These are phyloP conservation scores for Aegilops sharonensis DNA, from an alignment of 176 grass and related monocot species.

Conservation along the genomic window DNA sequence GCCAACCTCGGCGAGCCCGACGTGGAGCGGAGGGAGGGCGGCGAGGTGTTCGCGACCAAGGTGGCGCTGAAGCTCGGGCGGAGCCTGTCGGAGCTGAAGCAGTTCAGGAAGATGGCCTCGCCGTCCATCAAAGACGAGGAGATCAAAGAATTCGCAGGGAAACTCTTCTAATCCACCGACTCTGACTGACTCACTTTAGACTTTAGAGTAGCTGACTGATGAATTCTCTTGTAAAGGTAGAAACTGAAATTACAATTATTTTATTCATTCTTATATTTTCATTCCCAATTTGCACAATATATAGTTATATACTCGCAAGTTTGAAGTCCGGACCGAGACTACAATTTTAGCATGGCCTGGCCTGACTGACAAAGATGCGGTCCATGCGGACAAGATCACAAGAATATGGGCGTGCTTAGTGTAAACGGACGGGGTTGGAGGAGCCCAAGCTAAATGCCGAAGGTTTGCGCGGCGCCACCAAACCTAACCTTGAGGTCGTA, in stretches of 20 bases:
- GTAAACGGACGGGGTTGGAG: too few relatives aligned
- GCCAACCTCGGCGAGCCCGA: slow-evolving; percentile 18
- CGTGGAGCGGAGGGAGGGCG: slow-evolving; percentile 43
- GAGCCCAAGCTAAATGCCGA: background rate
- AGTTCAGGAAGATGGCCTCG: slow-evolving; percentile 40
- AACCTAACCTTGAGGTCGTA: background rate
- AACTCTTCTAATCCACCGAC: background rate
- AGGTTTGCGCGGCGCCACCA: background rate
- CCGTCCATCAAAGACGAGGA: slow-evolving; percentile 29
- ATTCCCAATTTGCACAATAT: background rate
- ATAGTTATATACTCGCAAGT: too few relatives aligned
- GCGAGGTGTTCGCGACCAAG: slow-evolving; percentile 54
- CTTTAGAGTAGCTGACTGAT: background rate
- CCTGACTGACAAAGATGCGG: background rate
- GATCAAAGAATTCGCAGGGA: slow-evolving; percentile 17
- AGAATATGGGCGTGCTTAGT: too few relatives aligned
- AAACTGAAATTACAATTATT: background rate
- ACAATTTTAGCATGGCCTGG: background rate
- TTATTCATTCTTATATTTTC: background rate
- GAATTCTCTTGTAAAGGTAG: background rate
- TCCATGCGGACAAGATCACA: background rate
- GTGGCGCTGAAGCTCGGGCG: slow-evolving; percentile 29
- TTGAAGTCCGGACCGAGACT: background rate
- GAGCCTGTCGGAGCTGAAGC: slow-evolving; percentile 26
- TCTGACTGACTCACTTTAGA: too few relatives aligned